phyloP scores from a whole-genome alignment of 371 early-diverging fungal genomes.

The Mucor plumbeus region DNA sequence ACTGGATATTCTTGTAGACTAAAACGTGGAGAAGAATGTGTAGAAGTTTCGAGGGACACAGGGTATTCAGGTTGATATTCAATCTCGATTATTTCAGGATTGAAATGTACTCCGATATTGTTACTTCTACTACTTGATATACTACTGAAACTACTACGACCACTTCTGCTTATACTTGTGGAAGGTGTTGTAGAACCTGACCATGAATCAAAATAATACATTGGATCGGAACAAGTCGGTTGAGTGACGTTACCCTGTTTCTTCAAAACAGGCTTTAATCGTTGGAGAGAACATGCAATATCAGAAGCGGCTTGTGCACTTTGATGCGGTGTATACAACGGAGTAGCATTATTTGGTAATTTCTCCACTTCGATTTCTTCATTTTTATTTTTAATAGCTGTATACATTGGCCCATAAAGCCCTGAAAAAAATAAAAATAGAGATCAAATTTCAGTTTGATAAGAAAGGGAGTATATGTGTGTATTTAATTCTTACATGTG shows the following conservation, averaged over 20 bases:
- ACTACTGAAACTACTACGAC: constrained; percentile 19
- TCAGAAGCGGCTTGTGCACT: constrained; percentile 1
- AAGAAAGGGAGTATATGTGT: background rate
- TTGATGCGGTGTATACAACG: constrained; percentile 6
- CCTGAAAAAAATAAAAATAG: constrained; percentile 17
- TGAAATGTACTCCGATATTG: constrained; percentile 31
- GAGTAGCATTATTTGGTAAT: background rate
- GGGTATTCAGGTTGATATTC: constrained; percentile 40
- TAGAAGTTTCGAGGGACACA: constrained; percentile 16
- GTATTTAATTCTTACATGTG: constrained; percentile 32
- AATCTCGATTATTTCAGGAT: constrained; percentile 39
- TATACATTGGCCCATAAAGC: constrained; percentile 41
- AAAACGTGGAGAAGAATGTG: background rate
- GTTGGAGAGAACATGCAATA: constrained; percentile 20
- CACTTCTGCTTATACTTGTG: constrained; percentile 6
- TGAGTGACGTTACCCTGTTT: constrained; percentile 28
- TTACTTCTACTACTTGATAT: constrained; percentile 10
- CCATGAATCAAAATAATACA: constrained; percentile 10
- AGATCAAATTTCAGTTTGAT: background rate
- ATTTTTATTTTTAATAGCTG: constrained; percentile 11
- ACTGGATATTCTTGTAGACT: background rate
- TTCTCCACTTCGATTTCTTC: constrained; percentile 7
- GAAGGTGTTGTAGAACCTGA: constrained; percentile 8
- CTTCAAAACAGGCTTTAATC: constrained; percentile 41
- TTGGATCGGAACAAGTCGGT: constrained; percentile 33